phyloP scores from a whole-genome alignment of 208 protist species.

The Trypanosoma conorhini region DNA sequence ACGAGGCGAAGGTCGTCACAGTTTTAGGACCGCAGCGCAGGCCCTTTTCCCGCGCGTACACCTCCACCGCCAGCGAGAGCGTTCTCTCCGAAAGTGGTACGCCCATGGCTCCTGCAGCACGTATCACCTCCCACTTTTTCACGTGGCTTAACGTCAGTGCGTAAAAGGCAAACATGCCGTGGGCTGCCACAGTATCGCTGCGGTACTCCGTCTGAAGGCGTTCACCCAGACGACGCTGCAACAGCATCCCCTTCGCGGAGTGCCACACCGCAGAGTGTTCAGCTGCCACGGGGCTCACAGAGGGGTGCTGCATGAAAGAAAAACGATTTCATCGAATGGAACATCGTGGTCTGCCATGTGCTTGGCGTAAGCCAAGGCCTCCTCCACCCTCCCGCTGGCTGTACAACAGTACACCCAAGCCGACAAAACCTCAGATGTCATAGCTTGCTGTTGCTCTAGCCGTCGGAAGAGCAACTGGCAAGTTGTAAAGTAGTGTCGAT shows the following conservation, averaged over 20 bases:
- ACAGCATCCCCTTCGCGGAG: slow-evolving; percentile 57
- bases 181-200: slow-evolving; percentile 42
- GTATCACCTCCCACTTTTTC: slow-evolving; percentile 80
- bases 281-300: slow-evolving; percentile 42
- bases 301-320: slow-evolving; percentile 74
- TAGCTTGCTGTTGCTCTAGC: slow-evolving; percentile 78
- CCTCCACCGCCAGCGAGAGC: slow-evolving; percentile 47
- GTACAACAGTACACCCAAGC: slow-evolving; percentile 75
- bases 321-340: slow-evolving; percentile 75
- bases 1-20: slow-evolving; percentile 46
- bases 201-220: slow-evolving; percentile 27
- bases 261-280: slow-evolving; percentile 34
- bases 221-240: slow-evolving; percentile 67
- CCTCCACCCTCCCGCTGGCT: slow-evolving; percentile 55
- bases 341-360: slow-evolving; percentile 57
- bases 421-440: slow-evolving; percentile 50
- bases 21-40: slow-evolving; percentile 71
- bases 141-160: slow-evolving; percentile 72
- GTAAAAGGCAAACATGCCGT: slow-evolving; percentile 87
- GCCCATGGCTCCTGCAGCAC: slow-evolving; percentile 17
- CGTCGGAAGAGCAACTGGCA: slow-evolving; percentile 58
- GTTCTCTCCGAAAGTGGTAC: slow-evolving; percentile 53
- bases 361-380: slow-evolving; percentile 45
- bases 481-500: slow-evolving; percentile 75
- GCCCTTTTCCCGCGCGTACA: slow-evolving; percentile 68